Conservation (phyloP, 495 filamentous ascomycete species). For the Lentithecium fluviatile region DNA sequence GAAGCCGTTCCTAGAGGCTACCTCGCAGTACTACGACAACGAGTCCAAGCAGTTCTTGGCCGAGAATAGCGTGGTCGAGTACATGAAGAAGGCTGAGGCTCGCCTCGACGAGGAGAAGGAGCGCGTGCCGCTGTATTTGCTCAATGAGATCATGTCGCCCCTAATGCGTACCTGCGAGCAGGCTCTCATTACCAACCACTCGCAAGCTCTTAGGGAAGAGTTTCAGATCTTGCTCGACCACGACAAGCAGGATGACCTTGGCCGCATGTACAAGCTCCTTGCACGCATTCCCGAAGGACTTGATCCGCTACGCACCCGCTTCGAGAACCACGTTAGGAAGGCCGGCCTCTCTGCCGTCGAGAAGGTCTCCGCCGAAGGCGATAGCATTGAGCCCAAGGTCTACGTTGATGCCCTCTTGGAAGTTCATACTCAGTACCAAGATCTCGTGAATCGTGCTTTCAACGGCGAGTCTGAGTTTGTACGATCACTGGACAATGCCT, state of each 20-base stretch:
- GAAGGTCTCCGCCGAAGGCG: conserved; percentile 85
- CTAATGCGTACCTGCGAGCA: conserved; percentile 86
- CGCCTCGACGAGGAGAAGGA: conserved; percentile 93
- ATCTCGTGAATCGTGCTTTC: conserved; percentile 88
- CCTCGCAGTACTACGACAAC: conserved; percentile 78
- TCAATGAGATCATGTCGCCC: conserved; percentile 77
- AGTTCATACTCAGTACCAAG: conserved; percentile 89
- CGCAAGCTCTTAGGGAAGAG: conserved; percentile 79
- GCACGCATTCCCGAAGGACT: conserved; percentile 88
- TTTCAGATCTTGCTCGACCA: conserved; percentile 95
- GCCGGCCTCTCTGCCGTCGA: conserved; percentile 84
- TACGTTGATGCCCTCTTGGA: conserved; percentile 95
- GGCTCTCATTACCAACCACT: conserved; percentile 86
- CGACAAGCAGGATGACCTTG: conserved; percentile 91
- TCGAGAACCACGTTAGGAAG: conserved; percentile 89
- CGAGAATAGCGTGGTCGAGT: conserved; percentile 97
- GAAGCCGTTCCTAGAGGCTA: conserved; percentile 83
- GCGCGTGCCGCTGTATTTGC: conserved; percentile 87
- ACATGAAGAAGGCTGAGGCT: conserved; percentile 98
- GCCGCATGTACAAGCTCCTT: conserved; percentile 91
- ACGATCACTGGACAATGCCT: conserved; percentile 92
- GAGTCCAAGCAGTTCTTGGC: conserved; percentile 93
- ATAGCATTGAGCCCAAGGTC: conserved; percentile 90
- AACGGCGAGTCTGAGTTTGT: conserved; percentile 96
- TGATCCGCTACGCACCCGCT: conserved; percentile 82